Evolutionary conservation across 257 asterid genomes (phyloP).

Genomic region (Cruciata laevipes): DNA sequence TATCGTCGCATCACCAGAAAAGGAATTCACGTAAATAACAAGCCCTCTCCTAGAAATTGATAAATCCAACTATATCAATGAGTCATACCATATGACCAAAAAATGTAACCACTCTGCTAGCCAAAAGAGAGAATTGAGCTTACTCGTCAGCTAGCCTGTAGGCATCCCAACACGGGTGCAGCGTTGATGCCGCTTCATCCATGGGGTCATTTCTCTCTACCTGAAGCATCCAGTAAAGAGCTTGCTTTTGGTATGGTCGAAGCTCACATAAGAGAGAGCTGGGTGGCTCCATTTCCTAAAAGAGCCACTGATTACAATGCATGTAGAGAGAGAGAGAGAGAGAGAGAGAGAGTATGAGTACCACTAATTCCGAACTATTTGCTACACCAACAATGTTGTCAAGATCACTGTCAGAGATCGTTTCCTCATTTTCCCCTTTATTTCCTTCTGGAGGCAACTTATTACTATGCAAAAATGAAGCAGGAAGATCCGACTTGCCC

Average conservation of each 20-base stretch:
- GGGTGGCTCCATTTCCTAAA: slow-evolving; percentile 95
- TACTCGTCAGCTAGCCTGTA: slow-evolving; percentile 73
- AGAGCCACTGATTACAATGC: slow-evolving; percentile 17
- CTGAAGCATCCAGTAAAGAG: slow-evolving; percentile 87
- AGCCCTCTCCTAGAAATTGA: slow-evolving; percentile 60
- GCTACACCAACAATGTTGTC: slow-evolving; percentile 85
- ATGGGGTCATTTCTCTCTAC: slow-evolving; percentile 62
- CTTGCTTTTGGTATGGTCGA: slow-evolving; percentile 98
- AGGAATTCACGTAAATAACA: slow-evolving; percentile 70
- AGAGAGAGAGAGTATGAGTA: slow-evolving; percentile 18
- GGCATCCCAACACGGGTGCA: slow-evolving; percentile 98
- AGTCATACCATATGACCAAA: slow-evolving; percentile 12
- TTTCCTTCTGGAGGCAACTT: slow-evolving; percentile 40
- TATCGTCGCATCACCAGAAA: slow-evolving; percentile 82
- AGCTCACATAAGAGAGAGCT: slow-evolving; percentile 72
- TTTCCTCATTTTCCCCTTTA: slow-evolving; percentile 57
- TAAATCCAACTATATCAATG: slow-evolving; percentile 10
- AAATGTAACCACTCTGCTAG: slow-evolving; percentile 12
- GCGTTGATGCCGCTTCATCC: slow-evolving; percentile 66
- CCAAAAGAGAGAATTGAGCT: slow-evolving; percentile 5
- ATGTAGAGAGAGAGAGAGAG: background rate
- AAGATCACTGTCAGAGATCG: slow-evolving; percentile 82
- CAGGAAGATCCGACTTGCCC: slow-evolving; percentile 47
- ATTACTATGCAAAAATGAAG: slow-evolving; percentile 38
- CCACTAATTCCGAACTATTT: slow-evolving; percentile 70